Conservation (phyloP, 208 protist genomes). For the Leishmania braziliensis region DNA sequence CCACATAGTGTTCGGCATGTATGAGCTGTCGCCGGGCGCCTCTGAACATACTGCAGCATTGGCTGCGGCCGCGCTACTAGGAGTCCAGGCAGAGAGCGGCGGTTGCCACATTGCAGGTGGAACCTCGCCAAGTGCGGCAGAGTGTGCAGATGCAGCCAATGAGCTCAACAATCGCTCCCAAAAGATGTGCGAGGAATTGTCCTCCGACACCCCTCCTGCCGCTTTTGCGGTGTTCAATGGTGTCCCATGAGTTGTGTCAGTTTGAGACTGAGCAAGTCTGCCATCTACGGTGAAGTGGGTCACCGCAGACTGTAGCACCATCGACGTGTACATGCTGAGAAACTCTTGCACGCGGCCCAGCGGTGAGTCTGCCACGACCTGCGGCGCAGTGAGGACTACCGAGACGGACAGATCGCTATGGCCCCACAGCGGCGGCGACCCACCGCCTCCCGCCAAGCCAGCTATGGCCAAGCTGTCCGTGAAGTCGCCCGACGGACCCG, state of each 20-base stretch:
- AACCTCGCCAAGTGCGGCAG: constrained; percentile 1
- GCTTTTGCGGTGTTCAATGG: background rate
- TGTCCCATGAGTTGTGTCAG: constrained; percentile 8
- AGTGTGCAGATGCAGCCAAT: background rate
- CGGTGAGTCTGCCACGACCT: constrained; percentile 5
- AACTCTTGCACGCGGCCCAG: constrained; percentile 46
- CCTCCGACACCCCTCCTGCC: background rate
- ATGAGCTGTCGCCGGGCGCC: background rate
- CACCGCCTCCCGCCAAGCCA: constrained; percentile 9
- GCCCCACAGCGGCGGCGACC: constrained; percentile 10
- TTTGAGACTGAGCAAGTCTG: constrained; percentile 6
- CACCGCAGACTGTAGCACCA: constrained; percentile 38
- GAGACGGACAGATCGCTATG: constrained; percentile 1
- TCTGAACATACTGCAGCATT: constrained; percentile 2
- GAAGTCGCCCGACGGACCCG: constrained; percentile 5
- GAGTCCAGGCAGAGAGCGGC: background rate
- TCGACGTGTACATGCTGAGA: constrained; percentile 41
- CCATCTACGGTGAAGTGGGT: constrained; percentile 28
- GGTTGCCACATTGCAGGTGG: background rate
- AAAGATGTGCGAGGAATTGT: background rate
- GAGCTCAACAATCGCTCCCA: background rate
- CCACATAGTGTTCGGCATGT: constrained; percentile 40
- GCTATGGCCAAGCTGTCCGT: constrained; percentile 16
- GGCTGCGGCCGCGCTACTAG: background rate
- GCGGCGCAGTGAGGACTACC: background rate